These are phyloP conservation scores for Beauveria scarabaeidicola DNA, from an alignment of 2,329 filamentous ascomycete genomes.

Conservation along the genomic window DNA sequence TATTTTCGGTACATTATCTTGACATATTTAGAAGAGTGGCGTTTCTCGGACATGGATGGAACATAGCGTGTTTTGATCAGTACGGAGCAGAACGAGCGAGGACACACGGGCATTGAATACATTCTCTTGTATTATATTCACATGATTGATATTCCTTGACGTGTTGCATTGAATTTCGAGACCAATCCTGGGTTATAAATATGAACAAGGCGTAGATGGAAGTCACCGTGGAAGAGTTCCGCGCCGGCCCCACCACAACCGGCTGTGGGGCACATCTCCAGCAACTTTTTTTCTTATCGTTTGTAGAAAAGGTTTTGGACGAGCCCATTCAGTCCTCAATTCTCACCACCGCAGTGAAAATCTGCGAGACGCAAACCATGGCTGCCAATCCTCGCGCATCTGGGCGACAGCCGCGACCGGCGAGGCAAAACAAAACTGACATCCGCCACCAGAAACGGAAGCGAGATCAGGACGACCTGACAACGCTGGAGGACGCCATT, in stretches of 20 bases:
- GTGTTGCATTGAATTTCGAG: no score
- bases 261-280: slow-evolving; percentile 6
- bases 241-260: slow-evolving; percentile 1
- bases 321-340: neutral
- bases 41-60: neutral
- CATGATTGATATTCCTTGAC: no score
- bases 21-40: slow-evolving; percentile 1
- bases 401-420: neutral
- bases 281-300: slow-evolving; percentile 8
- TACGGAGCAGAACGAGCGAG: neutral
- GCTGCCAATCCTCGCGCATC: slow-evolving; percentile 5
- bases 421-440: slow-evolving; percentile 24
- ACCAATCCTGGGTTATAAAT: neutral
- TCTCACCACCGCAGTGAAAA: neutral
- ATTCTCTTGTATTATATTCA: neutral
- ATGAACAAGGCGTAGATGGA: no score
- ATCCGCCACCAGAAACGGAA: slow-evolving; percentile 29
- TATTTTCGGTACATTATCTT: neutral
- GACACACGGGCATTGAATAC: neutral
- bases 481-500: slow-evolving; percentile 25
- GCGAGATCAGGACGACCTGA: slow-evolving; percentile 28
- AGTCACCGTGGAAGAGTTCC: neutral
- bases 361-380: slow-evolving; percentile 4
- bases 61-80: slow-evolving; percentile 3
- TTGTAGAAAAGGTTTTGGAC: slow-evolving; percentile 1